Base-by-base conservation (phyloP, 768 basidiomycete species). In the Phallus indusiatus region DNA sequence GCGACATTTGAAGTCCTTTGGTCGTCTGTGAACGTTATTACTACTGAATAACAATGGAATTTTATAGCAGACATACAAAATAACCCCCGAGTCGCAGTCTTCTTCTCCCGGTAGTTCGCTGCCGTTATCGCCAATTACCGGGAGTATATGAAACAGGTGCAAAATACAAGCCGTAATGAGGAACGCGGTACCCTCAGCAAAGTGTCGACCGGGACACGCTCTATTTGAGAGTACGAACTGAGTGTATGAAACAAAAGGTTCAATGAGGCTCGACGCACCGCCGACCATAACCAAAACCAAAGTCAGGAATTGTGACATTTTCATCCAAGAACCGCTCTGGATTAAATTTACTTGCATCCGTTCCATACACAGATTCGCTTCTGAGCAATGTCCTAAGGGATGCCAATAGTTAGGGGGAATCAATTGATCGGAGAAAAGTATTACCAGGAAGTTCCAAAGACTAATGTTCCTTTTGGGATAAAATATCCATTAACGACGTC, bases 361-460 rank as follows among this genome's bases (percentile, higher is more conserved):
- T 11, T 22, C 50, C 50, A 18, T 51, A 51, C 9, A 42, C 42
- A 42, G 42, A 42, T 42, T 42, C n/a, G 12, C 42, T 42, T 42
- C 28, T 14, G 28, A 51, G 50, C 28, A 51, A 3, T 14, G 50
- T 34, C 28, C 21, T 51, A 22, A 4, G 4, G 2, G 2, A 20
- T 14, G 18, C 4, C 11, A 51, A 18, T 2, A 14, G 2, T 5
- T 3, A n/a, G 2, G 6, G 2, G 50, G 2, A 34, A 51, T 14
- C 14, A 11, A 10, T 2, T 42, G 12, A n/a, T 42, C 4, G 3
- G 42, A 42, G 12, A 3, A 14, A 11, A 2, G 4, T 42, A 12
- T 20, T 28, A 59, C 57, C 57, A 59, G 11, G 57, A 16, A 35
- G 34, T 50, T 20, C 57, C 50, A 14, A 59, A 36, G n/a, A 59